phyloP scores from a whole-genome alignment of 164 flowering plant species.

The Nymphaea colorata region DNA sequence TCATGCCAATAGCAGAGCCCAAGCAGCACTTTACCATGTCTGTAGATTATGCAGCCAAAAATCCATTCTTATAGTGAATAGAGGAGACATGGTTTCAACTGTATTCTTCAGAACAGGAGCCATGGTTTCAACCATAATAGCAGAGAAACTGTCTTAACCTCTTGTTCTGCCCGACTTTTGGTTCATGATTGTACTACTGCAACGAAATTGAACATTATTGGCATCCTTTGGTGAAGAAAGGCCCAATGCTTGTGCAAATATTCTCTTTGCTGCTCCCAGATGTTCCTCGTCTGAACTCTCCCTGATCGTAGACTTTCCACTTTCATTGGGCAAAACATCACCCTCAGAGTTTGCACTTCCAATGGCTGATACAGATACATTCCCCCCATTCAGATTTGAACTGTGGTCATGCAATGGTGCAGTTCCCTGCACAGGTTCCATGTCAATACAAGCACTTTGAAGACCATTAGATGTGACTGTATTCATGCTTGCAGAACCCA shows the following conservation, averaged over 20 bases:
- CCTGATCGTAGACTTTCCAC: conserved; percentile 10
- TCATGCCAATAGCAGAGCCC: too few species aligned
- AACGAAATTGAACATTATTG: neutral
- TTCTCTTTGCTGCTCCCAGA: conserved; percentile 78
- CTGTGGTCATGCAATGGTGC: neutral
- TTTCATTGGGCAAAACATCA: conserved; percentile 13
- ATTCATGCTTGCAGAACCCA: conserved; percentile 1
- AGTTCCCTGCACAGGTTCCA: neutral
- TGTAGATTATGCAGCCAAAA: too few species aligned
- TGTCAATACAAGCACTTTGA: neutral
- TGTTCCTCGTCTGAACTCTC: conserved; percentile 36
- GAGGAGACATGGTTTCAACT: too few species aligned
- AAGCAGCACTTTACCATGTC: too few species aligned
- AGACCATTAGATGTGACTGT: conserved; percentile 3
- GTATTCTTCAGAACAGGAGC: too few species aligned
- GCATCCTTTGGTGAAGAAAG: neutral
- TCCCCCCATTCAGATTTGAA: neutral
- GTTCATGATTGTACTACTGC: neutral
- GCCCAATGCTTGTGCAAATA: conserved; percentile 82
- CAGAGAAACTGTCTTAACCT: neutral
- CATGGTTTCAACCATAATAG: too few species aligned
- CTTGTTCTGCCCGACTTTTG: neutral
- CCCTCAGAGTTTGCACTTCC: neutral
- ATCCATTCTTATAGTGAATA: too few species aligned
- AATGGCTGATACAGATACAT: neutral